phyloP scores from a whole-genome alignment of 108 stramenopile genomes.

The Epipyxis sp. region DNA sequence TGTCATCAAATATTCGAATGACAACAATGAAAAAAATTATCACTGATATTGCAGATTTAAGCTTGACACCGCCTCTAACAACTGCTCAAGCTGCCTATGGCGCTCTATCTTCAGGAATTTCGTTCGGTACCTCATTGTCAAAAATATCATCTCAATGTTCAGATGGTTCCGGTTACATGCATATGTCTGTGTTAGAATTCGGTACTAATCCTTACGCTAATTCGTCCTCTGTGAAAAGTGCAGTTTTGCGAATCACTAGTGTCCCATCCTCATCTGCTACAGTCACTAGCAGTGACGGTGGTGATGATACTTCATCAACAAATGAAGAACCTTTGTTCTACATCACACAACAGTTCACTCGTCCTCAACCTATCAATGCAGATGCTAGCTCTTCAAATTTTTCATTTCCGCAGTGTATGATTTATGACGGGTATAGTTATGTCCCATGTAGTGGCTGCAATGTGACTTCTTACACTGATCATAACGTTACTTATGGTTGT shows the following conservation, averaged over 20 bases:
- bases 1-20: background rate
- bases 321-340: background rate
- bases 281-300: too few species aligned
- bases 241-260: too few species aligned
- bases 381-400: background rate
- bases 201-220: background rate
- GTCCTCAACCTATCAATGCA: background rate
- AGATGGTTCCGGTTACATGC: background rate
- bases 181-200: background rate
- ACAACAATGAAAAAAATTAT: background rate
- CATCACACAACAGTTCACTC: conserved; percentile 4
- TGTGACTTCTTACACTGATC: background rate
- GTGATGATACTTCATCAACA: too few species aligned
- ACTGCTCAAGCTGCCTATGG: background rate
- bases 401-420: background rate
- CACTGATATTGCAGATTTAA: background rate
- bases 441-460: background rate
- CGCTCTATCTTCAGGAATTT: background rate
- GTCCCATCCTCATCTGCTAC: too few species aligned
- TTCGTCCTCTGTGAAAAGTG: background rate
- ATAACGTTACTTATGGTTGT: background rate
- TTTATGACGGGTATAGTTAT: background rate
- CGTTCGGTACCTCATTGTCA: background rate
- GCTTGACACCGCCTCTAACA: background rate
- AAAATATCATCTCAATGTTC: too few species aligned